Percentiles rank a stretch among this genome's conserved stretches.
phyloP scores from a whole-genome alignment of 108 stramenopile genomes.

The Cyclotella cryptica region DNA sequence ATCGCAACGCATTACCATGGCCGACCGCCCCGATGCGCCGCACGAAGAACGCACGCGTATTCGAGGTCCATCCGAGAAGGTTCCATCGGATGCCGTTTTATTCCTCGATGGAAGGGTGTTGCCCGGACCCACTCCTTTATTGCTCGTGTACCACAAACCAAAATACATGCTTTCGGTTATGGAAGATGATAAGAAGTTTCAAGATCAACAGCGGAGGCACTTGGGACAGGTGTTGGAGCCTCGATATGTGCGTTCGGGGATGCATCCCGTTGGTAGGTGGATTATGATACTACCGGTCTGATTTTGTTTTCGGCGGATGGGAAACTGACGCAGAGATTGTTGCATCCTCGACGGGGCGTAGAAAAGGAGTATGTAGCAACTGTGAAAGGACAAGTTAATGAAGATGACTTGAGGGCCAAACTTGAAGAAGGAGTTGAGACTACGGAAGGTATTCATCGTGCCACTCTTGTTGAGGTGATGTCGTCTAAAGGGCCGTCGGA shows the following conservation, averaged over 20 bases:
- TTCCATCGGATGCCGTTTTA: slow-evolving; percentile 64
- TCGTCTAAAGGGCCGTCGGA: slow-evolving; percentile 43
- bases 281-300: slow-evolving; percentile 88
- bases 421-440: slow-evolving; percentile 74
- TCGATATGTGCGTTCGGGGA: slow-evolving; percentile 51
- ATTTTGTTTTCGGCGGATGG: slow-evolving; percentile 80
- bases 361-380: slow-evolving; percentile 86
- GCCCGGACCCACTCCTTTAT: slow-evolving; percentile 63
- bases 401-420: slow-evolving; percentile 50
- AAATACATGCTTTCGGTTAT: slow-evolving; percentile 84
- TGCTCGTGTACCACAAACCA: slow-evolving; percentile 84
- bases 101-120: slow-evolving; percentile 75
- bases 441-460: slow-evolving; percentile 65
- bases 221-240: slow-evolving; percentile 41
- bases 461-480: slow-evolving; percentile 56
- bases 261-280: slow-evolving; percentile 91
- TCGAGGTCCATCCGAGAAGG: slow-evolving; percentile 68
- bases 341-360: slow-evolving; percentile 77
- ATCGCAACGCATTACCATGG: slow-evolving; percentile 61
- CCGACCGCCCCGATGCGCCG: slow-evolving; percentile 24
- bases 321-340: slow-evolving; percentile 74
- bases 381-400: slow-evolving; percentile 69
- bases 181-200: slow-evolving; percentile 61
- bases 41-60: slow-evolving; percentile 40
- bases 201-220: slow-evolving; percentile 57